Base-by-base conservation (phyloP, 768 basidiomycete species). In the Leccinum variicolor region DNA sequence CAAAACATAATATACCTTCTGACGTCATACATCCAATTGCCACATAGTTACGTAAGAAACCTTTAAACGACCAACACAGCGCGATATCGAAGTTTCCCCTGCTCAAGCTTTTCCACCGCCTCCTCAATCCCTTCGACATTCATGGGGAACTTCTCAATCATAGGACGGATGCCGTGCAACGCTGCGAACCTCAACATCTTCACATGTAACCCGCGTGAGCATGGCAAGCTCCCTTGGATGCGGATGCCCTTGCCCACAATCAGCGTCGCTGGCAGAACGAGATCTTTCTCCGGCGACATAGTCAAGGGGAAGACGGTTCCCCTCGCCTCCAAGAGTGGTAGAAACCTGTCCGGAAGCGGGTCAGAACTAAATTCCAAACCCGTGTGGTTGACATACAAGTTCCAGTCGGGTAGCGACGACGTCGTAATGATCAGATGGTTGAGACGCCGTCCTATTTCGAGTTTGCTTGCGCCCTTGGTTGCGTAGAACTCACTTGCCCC, bases 401-500 rank as follows among this genome's bases (percentile, higher is more conserved):
- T 55, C 72, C 73, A 72, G 8, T 74, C 66, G n/a, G 71, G 71
- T 4, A 56, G 45, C 25, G 54, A 50, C 11, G 70, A 66, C 4
- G 72, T 66, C 2, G 76, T 69, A 5, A 77, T 68, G 4, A 77
- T 54, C 17, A 76, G 34, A 23, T 70, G 64, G 49, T 74, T 55
- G 46, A 77, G 52, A 10, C 63, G 64, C 9, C 64, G 64, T 21
- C 63, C 63, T 4, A 69, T 59, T 1, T 73, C 61, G 21, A 77
- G 70, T 10, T 55, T 58, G 17, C 52, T 63, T 2, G 45, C 57
- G 13, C 65, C 70, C 46, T 56, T 69, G 6, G 70, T 75, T 10
- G 66, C 64, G 39, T 75, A 68, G 54, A 75, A 76, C 54, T 76
- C 76, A 8, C 56, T 64, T 2, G 75, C 76, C 4, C 76, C 75